Conservation (phyloP, 176 grass and related monocot species). For the Carex myosuroides region DNA sequence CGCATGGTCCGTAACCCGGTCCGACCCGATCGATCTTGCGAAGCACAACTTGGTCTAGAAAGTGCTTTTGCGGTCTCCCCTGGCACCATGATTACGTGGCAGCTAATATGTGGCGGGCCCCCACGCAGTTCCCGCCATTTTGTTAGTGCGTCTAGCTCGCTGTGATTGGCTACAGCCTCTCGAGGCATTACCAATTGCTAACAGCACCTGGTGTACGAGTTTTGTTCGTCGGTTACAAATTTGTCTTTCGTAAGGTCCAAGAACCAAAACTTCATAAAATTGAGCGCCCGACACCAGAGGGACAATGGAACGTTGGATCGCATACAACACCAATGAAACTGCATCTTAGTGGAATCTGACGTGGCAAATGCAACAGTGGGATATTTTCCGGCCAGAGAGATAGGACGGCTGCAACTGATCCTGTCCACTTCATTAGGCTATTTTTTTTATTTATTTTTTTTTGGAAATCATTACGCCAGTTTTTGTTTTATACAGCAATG, state of each 20-base stretch:
- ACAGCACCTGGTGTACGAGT: neutral
- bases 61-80: neutral
- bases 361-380: neutral
- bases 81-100: neutral
- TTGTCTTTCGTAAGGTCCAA: neutral
- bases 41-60: neutral
- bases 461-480: neutral
- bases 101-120: neutral
- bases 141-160: neutral
- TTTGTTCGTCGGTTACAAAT: neutral
- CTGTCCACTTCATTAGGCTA: neutral
- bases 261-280: neutral
- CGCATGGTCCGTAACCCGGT: neutral
- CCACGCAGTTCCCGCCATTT: slow-evolving; percentile 10
- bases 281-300: neutral
- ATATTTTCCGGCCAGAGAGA: neutral
- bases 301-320: slow-evolving; percentile 9
- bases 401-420: neutral
- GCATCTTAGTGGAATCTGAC: neutral
- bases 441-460: too few relatives aligned
- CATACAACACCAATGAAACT: neutral
- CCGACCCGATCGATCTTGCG: neutral
- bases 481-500: neutral
- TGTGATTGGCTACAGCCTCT: slow-evolving; percentile 13
- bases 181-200: neutral